Evolutionary conservation across 2,329 filamentous ascomycete species (phyloP).

Genomic region (Stemphylium lycopersici): DNA sequence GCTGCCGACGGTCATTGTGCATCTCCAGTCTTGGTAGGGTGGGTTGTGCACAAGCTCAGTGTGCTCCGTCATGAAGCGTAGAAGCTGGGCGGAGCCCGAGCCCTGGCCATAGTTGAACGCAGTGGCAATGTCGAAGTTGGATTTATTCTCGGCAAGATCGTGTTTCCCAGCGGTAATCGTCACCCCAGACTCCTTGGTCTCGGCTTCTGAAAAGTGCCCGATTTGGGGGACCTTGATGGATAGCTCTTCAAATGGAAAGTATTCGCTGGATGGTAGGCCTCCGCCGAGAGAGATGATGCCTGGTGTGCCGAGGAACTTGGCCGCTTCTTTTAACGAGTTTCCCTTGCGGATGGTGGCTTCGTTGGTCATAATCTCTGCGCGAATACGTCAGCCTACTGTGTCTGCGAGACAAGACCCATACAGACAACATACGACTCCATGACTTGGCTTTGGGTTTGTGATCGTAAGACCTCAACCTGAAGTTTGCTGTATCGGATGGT

Average conservation of each 20-base stretch:
- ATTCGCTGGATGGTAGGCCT: slow-evolving; percentile 84
- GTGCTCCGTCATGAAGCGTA: slow-evolving; percentile 92
- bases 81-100: slow-evolving; percentile 81
- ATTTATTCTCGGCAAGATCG: slow-evolving; percentile 71
- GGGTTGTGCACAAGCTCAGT: slow-evolving; percentile 88
- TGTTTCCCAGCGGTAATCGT: slow-evolving; percentile 78
- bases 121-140: slow-evolving; percentile 77
- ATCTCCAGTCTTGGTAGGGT: slow-evolving; percentile 89
- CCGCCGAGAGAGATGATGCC: slow-evolving; percentile 92
- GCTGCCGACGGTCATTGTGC: slow-evolving; percentile 81
- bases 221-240: slow-evolving; percentile 73
- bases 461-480: slow-evolving; percentile 68
- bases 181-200: slow-evolving; percentile 65
- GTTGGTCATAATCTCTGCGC: slow-evolving; percentile 49
- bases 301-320: slow-evolving; percentile 77
- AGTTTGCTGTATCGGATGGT: slow-evolving; percentile 78
- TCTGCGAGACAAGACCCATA: not conserved
- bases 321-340: slow-evolving; percentile 79
- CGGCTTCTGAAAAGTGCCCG: slow-evolving; percentile 73
- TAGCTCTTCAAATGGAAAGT: slow-evolving; percentile 89
- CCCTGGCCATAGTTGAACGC: slow-evolving; percentile 94
- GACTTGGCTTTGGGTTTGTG: slow-evolving; percentile 77
- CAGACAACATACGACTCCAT: slow-evolving; percentile 75
- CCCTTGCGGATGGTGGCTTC: slow-evolving; percentile 62
- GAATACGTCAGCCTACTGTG: slow-evolving; percentile 6